A percentile compares a stretch with the other conserved stretches of the same genome.
These are phyloP conservation scores for Magnaporthales sp. DNA, from an alignment of 2,329 filamentous ascomycete species.

Conservation along the genomic window DNA sequence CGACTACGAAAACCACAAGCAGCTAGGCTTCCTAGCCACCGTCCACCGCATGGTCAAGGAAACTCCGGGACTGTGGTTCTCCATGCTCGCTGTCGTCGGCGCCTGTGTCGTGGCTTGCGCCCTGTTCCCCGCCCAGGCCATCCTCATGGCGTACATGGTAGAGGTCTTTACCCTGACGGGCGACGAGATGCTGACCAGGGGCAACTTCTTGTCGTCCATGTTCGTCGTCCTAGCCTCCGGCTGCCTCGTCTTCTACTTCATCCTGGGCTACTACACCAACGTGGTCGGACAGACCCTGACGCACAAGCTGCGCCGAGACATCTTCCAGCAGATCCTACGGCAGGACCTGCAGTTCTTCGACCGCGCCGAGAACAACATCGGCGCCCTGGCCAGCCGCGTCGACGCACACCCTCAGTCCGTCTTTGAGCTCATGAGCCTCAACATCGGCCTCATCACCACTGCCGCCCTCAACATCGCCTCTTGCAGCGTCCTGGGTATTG, in stretches of 20 bases:
- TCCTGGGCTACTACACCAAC: slow-evolving; percentile 27
- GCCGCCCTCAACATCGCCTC: slow-evolving; percentile 26
- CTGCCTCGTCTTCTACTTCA: slow-evolving; percentile 34
- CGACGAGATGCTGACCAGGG: slow-evolving; percentile 23
- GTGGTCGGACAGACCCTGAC: slow-evolving; percentile 16
- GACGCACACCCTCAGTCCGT: slow-evolving; percentile 28
- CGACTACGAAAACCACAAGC: slow-evolving; percentile 12
- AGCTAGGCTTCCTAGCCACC: slow-evolving; percentile 9
- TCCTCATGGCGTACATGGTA: slow-evolving; percentile 31
- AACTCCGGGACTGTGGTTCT: slow-evolving; percentile 10
- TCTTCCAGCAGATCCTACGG: slow-evolving; percentile 21
- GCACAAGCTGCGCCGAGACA: slow-evolving; percentile 12
- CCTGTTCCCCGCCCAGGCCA: slow-evolving; percentile 32
- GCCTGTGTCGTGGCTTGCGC: slow-evolving; percentile 22
- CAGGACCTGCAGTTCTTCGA: slow-evolving; percentile 35
- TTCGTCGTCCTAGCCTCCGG: slow-evolving; percentile 36
- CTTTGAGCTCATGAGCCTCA: slow-evolving; percentile 32
- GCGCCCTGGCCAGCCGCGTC: slow-evolving; percentile 25
- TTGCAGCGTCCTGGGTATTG: slow-evolving; percentile 32
- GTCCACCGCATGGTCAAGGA: slow-evolving; percentile 9
- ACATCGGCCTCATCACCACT: slow-evolving; percentile 28
- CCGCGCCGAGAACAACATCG: slow-evolving; percentile 28
- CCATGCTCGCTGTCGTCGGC: slow-evolving; percentile 7
- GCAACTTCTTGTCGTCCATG: slow-evolving; percentile 47
- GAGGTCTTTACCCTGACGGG: slow-evolving; percentile 26